These are phyloP conservation scores for Rhododendron griersonianum DNA, from an alignment of 148 eudicot genomes.

Conservation along the genomic window DNA sequence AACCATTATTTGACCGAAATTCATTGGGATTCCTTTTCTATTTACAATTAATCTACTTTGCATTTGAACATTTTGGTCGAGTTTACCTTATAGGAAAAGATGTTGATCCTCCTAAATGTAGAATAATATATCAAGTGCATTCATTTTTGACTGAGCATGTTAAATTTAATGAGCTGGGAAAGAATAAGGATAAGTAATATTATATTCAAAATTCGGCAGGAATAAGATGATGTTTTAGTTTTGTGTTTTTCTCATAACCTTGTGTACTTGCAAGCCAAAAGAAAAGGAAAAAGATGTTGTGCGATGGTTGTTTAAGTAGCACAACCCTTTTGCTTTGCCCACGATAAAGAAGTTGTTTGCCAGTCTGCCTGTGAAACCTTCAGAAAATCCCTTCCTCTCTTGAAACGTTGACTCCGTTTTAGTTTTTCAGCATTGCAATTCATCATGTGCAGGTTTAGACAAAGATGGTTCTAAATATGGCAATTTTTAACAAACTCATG, in stretches of 20 bases:
- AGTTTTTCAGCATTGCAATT: not conserved
- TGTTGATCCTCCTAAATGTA: not conserved
- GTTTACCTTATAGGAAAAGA: not conserved
- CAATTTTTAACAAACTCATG: not conserved
- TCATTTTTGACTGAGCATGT: not conserved
- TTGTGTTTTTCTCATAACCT: not conserved
- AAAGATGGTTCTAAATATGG: not conserved
- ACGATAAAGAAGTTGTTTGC: not conserved
- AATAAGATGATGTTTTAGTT: not conserved
- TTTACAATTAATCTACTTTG: not conserved
- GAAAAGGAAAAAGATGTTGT: not conserved
- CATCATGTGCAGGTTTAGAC: not conserved
- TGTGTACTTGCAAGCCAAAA: not conserved
- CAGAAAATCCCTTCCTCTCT: not conserved
- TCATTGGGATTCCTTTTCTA: not conserved
- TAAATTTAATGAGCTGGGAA: not conserved
- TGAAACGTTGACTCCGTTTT: not conserved
- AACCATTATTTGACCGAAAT: not conserved
- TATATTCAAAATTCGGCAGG: not conserved
- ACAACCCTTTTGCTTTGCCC: not conserved
- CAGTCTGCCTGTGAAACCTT: not conserved
- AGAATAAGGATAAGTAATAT: not conserved
- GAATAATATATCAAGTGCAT: not conserved
- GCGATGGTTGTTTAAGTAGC: not conserved
- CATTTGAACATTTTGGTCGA: not conserved